Conservation (phyloP, 208 protist species). For the Leishmania aethiopica region DNA sequence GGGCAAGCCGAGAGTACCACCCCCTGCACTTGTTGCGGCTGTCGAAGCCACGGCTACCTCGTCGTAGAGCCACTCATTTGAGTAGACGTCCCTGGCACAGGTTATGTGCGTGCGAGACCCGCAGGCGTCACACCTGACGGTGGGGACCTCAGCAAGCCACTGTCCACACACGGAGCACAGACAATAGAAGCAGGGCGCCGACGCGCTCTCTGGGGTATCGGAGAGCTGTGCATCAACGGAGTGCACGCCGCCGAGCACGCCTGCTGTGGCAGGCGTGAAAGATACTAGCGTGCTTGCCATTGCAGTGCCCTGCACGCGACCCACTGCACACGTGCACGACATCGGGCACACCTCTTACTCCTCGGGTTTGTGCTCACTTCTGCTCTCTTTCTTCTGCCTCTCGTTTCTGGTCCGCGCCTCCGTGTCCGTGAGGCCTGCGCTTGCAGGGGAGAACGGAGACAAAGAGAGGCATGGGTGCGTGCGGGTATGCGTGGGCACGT, state of each 20-base stretch:
- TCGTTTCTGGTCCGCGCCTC: background rate
- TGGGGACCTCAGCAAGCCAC: constrained; percentile 17
- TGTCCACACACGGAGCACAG: constrained; percentile 59
- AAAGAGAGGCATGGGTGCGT: background rate
- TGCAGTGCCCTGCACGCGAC: background rate
- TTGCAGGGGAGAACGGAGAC: background rate
- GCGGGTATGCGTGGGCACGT: background rate
- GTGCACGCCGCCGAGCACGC: background rate
- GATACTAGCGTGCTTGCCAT: background rate
- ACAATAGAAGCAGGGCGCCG: constrained; percentile 39
- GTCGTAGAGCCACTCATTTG: constrained; percentile 19
- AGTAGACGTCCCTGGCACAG: constrained; percentile 47
- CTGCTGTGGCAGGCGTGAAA: background rate
- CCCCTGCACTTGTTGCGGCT: background rate
- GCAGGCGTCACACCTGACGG: constrained; percentile 42
- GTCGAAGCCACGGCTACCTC: constrained; percentile 9
- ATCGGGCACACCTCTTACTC: background rate
- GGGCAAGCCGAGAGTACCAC: background rate
- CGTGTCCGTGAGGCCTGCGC: background rate
- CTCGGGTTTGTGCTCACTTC: background rate
- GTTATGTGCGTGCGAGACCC: constrained; percentile 46
- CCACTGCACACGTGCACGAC: constrained; percentile 8
- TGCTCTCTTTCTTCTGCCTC: background rate
- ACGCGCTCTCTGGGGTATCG: background rate
- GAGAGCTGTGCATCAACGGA: background rate